Evolutionary conservation across 2,329 filamentous ascomycete genomes (phyloP), one percentile per base, ranked within the genome.

Genomic region (Cladosporium sp.): DNA sequence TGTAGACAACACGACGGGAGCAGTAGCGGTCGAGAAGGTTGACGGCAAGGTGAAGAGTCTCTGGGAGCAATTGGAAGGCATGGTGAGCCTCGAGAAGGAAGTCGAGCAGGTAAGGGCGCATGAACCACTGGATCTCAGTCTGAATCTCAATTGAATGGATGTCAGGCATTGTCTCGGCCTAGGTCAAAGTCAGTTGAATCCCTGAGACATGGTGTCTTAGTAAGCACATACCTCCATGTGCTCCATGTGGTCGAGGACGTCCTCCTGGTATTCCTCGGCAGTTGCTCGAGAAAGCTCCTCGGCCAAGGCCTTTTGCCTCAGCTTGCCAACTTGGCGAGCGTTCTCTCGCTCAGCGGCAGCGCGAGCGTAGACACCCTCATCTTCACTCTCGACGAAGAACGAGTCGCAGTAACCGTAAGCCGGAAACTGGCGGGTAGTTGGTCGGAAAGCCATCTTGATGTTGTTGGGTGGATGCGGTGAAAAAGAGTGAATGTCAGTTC

Each of bases 91-190:
- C 93, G 62, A 97, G 86, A 59, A 98, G 81, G 73, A 98, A 98
- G 75, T 98, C 93, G 67, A 98, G 87, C 30, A 98, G 84, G 70
- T 96, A 97, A 0, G 93, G 93, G 62, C 93, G 79, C 93, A 98
- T 98, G 73, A 94, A 97, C 93, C 93, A 98, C 68, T 97, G 90
- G 56, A 98, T 97, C 78, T 98, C 93, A 58, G 91, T 90, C 72
- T 98, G 93, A 71, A 97, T 96, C 69, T 98, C 93, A 69, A 98
- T 98, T 30, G 94, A 90, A 69, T 92, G 92, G 68, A 95, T 92
- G 70, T 98, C 93, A 48, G 93, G 88, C 58, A 97, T 77, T 22
- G 93, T 97, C 72, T 94, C 86, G 63, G 85, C 80, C 82, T 85
- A 58, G n/a, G 16, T 38, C 22, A 30, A 39, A 47, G 43, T 47